Evolutionary conservation across 768 basidiomycete species (phyloP).

Genomic region (Xerocomus potaroensis): DNA sequence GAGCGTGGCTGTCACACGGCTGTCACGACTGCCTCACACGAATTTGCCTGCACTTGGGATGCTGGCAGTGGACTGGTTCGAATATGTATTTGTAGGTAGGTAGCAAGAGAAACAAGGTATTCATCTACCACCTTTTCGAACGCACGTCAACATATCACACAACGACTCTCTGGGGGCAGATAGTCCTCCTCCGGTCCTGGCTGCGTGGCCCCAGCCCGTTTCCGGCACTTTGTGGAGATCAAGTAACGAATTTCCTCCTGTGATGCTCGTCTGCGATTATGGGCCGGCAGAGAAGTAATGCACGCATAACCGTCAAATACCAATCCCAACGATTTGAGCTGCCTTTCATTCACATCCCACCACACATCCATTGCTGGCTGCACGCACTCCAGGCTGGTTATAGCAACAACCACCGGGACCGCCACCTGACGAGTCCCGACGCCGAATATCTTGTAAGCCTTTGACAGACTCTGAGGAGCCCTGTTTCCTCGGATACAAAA

Average conservation of each 20-base stretch:
- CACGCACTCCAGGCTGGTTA: constrained; percentile 36
- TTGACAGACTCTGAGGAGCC: constrained; percentile 8
- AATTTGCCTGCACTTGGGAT: too few species aligned
- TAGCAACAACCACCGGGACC: constrained; percentile 35
- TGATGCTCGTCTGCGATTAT: constrained; percentile 18
- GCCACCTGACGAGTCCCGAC: constrained; percentile 28
- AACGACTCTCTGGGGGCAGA: neutral
- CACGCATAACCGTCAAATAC: constrained; percentile 29
- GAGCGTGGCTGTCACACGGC: too few species aligned
- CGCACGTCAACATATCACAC: constrained; percentile 21
- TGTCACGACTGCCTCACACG: too few species aligned
- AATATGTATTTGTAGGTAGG: too few species aligned
- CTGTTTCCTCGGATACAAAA: constrained; percentile 20
- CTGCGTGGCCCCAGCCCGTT: neutral
- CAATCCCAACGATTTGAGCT: constrained; percentile 16
- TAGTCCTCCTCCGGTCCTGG: constrained; percentile 11
- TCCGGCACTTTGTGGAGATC: constrained; percentile 8
- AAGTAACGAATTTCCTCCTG: constrained; percentile 13
- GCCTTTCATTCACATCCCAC: constrained; percentile 27
- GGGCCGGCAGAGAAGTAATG: constrained; percentile 15
- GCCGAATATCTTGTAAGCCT: constrained; percentile 25
- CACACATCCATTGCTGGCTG: constrained; percentile 30
- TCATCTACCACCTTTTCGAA: neutral
- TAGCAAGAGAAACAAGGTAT: neutral
- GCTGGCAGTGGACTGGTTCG: too few species aligned